Evolutionary conservation across 306 rosid genomes (phyloP), one percentile per base, ranked within the genome.

Genomic region (Adenanthera pavonina): DNA sequence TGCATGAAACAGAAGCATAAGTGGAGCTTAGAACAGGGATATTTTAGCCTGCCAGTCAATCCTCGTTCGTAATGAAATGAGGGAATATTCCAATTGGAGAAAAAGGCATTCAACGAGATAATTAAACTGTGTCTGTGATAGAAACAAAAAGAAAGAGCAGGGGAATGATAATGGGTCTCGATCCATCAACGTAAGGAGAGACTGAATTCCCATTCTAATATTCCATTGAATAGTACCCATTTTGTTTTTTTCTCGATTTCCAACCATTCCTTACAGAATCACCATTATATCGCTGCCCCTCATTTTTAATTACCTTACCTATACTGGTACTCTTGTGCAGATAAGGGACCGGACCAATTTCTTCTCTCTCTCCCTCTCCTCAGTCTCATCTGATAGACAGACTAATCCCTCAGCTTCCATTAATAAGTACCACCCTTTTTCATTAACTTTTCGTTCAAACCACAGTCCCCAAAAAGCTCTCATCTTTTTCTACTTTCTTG

Each of bases 241-340:
- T 90, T 89, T 88, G 92, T n/a, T 88, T 94, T 89, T 38, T 75
- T 85, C 90, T 84, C 90, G 81, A 64, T 84, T 85, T 84, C 89
- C 90, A 80, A 86, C 93, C 82, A 85, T 89, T 88, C 90, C 89
- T 81, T 74, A 71, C 85, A 77, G 77, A 84, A 77, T 89, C 92
- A 78, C 91, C 90, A 78, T 80, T 75, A 79, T 67, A 79, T 72
- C 64, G 10, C 85, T 43, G 56, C 78, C 33, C 72, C 81, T 82
- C 78, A 11, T 74, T 81, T 36, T 70, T 53, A 48, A 59, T 76
- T 47, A 33, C 19, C 43, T 74, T 57, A 66, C 69, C 72, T 33
- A 53, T 60, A 8, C 8, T 64, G 2, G 65, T 65, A 78, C 70
- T 56, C 8, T 38, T 74, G 62, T 2, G 81, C 25, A 79, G 53